Percentiles rank a stretch among this genome's conserved stretches.
These are phyloP conservation scores for Sphagnum magellanicum DNA, from an alignment of 228 moss, liverwort and hornwort species.

Conservation along the genomic window DNA sequence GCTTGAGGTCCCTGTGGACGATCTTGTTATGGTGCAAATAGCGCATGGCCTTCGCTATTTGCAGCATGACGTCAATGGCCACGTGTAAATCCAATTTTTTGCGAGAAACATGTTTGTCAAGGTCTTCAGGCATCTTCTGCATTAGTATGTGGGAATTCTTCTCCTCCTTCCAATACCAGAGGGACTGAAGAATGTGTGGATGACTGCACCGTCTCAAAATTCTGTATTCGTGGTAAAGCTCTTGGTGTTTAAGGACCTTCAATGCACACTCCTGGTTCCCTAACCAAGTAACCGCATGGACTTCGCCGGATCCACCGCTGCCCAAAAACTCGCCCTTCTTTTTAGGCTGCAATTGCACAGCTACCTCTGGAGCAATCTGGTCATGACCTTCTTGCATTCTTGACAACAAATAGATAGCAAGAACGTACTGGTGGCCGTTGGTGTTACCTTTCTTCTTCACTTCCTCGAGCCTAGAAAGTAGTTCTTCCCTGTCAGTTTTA, in stretches of 20 bases:
- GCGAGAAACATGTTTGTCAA: neutral
- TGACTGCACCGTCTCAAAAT: slow-evolving; percentile 16
- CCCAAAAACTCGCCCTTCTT: fast-evolving
- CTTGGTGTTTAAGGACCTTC: slow-evolving; percentile 7
- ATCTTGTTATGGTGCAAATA: slow-evolving; percentile 14
- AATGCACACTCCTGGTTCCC: slow-evolving; percentile 18
- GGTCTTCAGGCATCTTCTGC: slow-evolving; percentile 19
- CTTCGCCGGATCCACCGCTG: slow-evolving; percentile 7
- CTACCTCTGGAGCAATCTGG: neutral
- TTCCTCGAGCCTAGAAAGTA: neutral
- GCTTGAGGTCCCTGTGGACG: slow-evolving; percentile 22
- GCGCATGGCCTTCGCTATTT: slow-evolving; percentile 21
- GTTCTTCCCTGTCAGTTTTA: neutral
- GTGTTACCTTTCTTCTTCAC: neutral
- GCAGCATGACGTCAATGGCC: slow-evolving; percentile 22
- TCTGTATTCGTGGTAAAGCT: slow-evolving; percentile 9
- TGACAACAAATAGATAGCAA: neutral
- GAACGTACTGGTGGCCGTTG: neutral
- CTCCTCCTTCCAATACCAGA: slow-evolving; percentile 17
- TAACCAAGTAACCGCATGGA: slow-evolving; percentile 17
- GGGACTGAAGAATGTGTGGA: slow-evolving; percentile 33
- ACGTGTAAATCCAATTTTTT: slow-evolving; percentile 11
- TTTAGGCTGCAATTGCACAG: neutral
- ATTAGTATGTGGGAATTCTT: slow-evolving; percentile 16
- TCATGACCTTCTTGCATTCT: neutral